Conservation (phyloP, 2,329 filamentous ascomycete genomes). For the Cytospora piceae region DNA sequence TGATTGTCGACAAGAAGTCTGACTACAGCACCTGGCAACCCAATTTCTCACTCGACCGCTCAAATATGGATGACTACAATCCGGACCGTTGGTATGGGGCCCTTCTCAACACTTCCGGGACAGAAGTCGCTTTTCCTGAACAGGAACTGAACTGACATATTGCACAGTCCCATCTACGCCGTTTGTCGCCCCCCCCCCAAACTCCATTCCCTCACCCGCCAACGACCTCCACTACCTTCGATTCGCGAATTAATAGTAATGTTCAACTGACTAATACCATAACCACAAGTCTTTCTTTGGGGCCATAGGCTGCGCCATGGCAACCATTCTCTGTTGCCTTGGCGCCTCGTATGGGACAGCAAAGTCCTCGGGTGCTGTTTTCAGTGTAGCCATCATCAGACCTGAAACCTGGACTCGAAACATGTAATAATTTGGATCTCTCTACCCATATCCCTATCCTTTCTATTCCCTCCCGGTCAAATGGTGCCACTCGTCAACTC, state of each 20-base stretch:
- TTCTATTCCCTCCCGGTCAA: neutral
- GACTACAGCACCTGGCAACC: no score
- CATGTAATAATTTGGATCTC: neutral
- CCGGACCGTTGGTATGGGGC: no score
- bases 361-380: slow-evolving; percentile 95
- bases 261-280: neutral
- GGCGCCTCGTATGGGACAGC: slow-evolving; percentile 97
- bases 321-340: slow-evolving; percentile 56
- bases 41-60: neutral
- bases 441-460: neutral
- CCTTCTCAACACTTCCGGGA: neutral
- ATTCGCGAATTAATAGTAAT: neutral
- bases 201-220: no score
- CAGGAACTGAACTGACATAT: neutral
- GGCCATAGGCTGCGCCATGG: slow-evolving; percentile 86
- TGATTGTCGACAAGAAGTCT: no score
- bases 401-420: slow-evolving; percentile 60
- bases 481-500: neutral
- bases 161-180: slow-evolving; percentile 5
- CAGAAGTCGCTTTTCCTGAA: no score
- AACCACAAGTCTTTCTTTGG: slow-evolving; percentile 77
- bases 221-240: neutral
- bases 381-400: slow-evolving; percentile 94
- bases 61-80: neutral
- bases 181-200: neutral